Conservation (phyloP, 139 green algal genomes). For the Micractinium sp. region DNA sequence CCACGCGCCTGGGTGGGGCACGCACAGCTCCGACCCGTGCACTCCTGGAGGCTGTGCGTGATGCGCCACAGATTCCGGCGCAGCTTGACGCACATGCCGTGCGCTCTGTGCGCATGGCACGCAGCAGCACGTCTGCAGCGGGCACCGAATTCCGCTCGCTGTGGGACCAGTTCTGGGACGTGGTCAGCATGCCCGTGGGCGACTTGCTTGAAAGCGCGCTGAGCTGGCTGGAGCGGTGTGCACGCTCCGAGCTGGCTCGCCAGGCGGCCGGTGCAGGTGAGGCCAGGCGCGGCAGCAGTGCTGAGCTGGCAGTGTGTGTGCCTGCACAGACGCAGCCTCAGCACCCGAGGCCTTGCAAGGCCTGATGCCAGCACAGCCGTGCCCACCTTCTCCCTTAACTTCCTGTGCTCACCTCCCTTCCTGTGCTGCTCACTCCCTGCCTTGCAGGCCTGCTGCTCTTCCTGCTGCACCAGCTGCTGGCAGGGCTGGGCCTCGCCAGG, state of each 20-base stretch:
- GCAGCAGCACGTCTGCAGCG: background rate
- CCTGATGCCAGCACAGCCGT: background rate
- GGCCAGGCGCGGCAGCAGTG: no score
- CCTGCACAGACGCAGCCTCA: background rate
- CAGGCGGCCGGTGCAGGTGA: background rate
- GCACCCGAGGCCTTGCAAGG: background rate
- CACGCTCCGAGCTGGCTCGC: background rate
- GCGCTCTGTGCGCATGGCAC: background rate
- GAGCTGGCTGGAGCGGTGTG: background rate
- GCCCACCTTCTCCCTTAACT: background rate
- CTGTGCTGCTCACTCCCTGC: background rate
- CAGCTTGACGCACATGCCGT: background rate
- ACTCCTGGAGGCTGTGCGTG: background rate
- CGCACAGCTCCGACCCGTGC: no score
- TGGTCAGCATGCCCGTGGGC: background rate
- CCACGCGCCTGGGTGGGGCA: no score
- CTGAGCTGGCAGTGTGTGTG: background rate
- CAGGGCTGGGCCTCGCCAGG: background rate
- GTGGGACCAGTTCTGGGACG: background rate
- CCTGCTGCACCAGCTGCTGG: background rate
- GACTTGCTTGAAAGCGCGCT: background rate
- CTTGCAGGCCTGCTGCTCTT: background rate
- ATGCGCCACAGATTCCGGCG: background rate
- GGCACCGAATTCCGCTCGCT: background rate
- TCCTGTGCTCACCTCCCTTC: background rate